Percentiles rank a stretch among this genome's conserved stretches.
These are phyloP conservation scores for Cyclotella cryptica DNA, from an alignment of 108 stramenopile genomes.

Conservation along the genomic window DNA sequence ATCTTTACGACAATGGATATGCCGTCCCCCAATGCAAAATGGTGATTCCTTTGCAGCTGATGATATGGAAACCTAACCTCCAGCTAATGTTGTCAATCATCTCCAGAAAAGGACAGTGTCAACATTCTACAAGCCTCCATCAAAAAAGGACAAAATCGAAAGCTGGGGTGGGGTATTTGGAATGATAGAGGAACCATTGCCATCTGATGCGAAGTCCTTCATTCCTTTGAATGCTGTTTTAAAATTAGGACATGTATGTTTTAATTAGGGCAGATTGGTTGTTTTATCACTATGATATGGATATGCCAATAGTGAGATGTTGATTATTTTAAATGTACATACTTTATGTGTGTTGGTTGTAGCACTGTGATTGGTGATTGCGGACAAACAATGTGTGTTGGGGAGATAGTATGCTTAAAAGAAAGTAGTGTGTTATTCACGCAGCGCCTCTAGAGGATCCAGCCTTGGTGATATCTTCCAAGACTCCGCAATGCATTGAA, in stretches of 20 bases:
- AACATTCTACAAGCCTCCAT: conserved; percentile 47
- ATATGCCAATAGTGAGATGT: no score
- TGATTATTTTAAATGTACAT: no score
- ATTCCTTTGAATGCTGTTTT: conserved; percentile 39
- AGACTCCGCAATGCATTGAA: no score
- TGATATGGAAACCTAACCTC: conserved; percentile 26
- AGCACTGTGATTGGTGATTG: no score
- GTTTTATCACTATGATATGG: no score
- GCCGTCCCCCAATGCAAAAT: background rate
- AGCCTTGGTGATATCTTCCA: no score
- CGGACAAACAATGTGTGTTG: no score
- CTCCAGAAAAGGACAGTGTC: conserved; percentile 38
- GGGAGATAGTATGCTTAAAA: no score
- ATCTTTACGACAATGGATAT: conserved; percentile 33
- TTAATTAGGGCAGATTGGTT: conserved; percentile 6
- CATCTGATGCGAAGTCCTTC: conserved; percentile 38
- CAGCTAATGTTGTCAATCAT: conserved; percentile 50
- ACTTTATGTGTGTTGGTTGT: no score
- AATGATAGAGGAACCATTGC: conserved; percentile 44
- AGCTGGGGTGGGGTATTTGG: conserved; percentile 45
- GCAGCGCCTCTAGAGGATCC: no score
- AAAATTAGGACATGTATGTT: conserved; percentile 53
- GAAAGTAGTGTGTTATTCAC: no score
- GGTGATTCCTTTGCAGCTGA: background rate
- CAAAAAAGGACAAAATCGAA: conserved; percentile 33